Base-by-base conservation (phyloP, 352 stramenopile genomes). In the Phytophthora tubulina region DNA sequence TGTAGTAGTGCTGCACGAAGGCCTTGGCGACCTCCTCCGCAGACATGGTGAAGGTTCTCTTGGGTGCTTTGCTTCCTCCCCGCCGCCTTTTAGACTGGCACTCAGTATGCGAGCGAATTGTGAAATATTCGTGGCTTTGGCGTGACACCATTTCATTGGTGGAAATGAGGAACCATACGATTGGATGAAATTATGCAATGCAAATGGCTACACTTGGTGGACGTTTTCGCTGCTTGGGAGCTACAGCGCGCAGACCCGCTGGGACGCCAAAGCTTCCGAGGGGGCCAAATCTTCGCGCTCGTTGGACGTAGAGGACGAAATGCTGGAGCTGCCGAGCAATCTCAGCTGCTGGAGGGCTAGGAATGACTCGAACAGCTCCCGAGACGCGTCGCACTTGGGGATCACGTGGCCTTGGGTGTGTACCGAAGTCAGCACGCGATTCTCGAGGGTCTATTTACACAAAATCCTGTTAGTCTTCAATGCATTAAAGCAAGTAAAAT, bases 1-100 rank as follows among this genome's bases (percentile, higher is more conserved):
- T 86, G 85, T 96, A 96, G 76, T 96, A 96, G 80, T 95, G 88
- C 76, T 91, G 79, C 69, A 94, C 85, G 70, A 96, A 96, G 59
- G 87, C 86, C 51, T 93, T 92, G 51, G 88, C 90, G 66, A 96
- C 85, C 3, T 95, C 86, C 68, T 94, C 81, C 21, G 88, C 88
- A 61, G 88, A 95, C 90, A 96, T 96, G 72, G 33, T 85, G 53
- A 14, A 44, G 21, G 42, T 57, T 31, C 30, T 55, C 15, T 69
- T 52, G 27, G 32, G 41, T 67, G 4, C 48, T 50, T 41, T 65
- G 33, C 32, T 51, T 63, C 35, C 54, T 61, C 61, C 50, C 50
- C 35, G 67, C 58, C 58, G 61, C 44, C 58, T 69, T 79, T 66
- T 72, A 67, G 54, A 72, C 57, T 71, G 55, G 38, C 45, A 38